These are phyloP conservation scores for Silene latifolia DNA, from an alignment of 148 eudicot species.

Conservation along the genomic window DNA sequence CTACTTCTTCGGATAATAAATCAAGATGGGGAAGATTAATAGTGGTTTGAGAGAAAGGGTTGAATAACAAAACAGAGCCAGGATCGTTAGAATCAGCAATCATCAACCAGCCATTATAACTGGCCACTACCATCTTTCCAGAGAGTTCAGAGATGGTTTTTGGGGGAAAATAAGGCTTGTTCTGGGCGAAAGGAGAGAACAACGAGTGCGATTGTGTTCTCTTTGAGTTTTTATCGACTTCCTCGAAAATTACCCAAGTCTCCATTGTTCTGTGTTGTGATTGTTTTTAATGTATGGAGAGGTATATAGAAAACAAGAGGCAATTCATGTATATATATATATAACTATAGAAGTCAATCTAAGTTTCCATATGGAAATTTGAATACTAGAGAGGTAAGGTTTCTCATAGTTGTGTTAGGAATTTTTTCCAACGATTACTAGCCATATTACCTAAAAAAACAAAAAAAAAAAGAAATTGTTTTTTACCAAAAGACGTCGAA, in stretches of 20 bases:
- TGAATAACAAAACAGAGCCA: not conserved
- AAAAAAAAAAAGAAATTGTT: no score
- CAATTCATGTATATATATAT: no score
- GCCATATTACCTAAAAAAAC: no score
- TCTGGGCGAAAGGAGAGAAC: not conserved
- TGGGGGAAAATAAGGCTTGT: not conserved
- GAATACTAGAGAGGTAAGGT: no score
- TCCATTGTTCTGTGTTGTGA: not conserved
- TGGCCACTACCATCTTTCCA: not conserved
- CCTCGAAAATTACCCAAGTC: not conserved
- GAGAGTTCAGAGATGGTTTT: not conserved
- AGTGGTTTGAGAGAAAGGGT: not conserved
- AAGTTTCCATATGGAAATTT: no score
- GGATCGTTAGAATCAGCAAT: not conserved
- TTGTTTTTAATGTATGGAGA: no score
- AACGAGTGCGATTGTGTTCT: not conserved
- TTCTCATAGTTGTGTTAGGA: no score
- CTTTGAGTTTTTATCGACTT: not conserved
- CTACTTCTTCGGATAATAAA: not conserved
- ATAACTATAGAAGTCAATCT: no score
- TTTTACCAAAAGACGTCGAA: no score
- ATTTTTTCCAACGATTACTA: no score
- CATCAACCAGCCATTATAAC: not conserved
- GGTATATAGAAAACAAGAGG: no score
- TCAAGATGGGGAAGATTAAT: conserved; percentile 8